Percentiles rank a stretch among this genome's conserved stretches.
Conservation (phyloP, 208 protist genomes). For the Phytomonas sp. region DNA sequence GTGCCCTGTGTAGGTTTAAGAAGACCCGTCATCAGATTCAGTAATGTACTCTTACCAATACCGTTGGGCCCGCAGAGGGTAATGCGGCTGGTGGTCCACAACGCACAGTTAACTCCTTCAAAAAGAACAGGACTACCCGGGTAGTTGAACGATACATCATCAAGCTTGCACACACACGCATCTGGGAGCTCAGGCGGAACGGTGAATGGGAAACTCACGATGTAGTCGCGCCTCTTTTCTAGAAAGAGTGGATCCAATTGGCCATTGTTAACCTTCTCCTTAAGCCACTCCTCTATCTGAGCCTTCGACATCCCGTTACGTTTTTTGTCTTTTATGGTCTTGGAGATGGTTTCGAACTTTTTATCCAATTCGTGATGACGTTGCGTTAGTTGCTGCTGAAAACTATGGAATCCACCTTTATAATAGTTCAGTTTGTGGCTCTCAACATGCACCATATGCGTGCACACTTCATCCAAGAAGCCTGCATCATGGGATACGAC, state of each 20-base stretch:
- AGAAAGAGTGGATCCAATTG: slow-evolving; percentile 58
- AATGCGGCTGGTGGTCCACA: slow-evolving; percentile 87
- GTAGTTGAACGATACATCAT: slow-evolving; percentile 83
- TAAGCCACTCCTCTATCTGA: slow-evolving; percentile 75
- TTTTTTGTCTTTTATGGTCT: slow-evolving; percentile 82
- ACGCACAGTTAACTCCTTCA: slow-evolving; percentile 63
- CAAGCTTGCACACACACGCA: slow-evolving; percentile 74
- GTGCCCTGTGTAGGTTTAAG: slow-evolving; percentile 63
- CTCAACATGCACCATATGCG: slow-evolving; percentile 91
- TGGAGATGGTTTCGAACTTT: slow-evolving; percentile 63
- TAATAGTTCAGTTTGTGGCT: slow-evolving; percentile 88
- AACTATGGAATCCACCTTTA: slow-evolving; percentile 63
- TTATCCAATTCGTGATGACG: slow-evolving; percentile 80
- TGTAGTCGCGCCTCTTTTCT: slow-evolving; percentile 82
- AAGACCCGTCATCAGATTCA: slow-evolving; percentile 86
- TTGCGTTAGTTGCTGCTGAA: slow-evolving; percentile 67
- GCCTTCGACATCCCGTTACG: slow-evolving; percentile 83
- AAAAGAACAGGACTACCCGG: slow-evolving; percentile 64
- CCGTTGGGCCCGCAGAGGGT: slow-evolving; percentile 89
- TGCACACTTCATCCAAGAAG: slow-evolving; percentile 94
- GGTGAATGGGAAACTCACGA: slow-evolving; percentile 84
- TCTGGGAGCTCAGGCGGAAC: slow-evolving; percentile 71
- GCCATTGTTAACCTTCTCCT: slow-evolving; percentile 60
- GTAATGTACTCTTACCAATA: slow-evolving; percentile 90
- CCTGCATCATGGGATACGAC: slow-evolving; percentile 96